Conservation (phyloP, 1,284 basidiomycete genomes). For the Boletellus deceptivus region DNA sequence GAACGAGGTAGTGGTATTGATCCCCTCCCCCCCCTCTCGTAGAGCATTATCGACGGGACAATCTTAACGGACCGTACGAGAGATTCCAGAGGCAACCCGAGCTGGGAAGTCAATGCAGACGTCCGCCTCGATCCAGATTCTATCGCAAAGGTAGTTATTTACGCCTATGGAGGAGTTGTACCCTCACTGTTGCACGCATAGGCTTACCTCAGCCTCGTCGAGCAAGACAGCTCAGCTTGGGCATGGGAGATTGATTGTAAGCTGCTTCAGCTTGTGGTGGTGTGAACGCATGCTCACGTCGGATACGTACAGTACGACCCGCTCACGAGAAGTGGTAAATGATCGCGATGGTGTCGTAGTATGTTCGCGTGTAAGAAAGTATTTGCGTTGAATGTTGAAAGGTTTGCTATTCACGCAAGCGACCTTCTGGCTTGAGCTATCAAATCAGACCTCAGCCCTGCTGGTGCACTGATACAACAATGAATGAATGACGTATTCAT, state of each 20-base stretch:
- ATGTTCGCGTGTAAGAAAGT: neutral
- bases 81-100: conserved; percentile 30
- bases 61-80: conserved; percentile 50
- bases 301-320: conserved; percentile 35
- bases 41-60: conserved; percentile 63
- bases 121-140: conserved; percentile 55
- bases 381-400: neutral
- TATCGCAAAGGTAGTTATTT: conserved; percentile 50
- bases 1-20: neutral
- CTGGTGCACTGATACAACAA: neutral
- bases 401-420: neutral
- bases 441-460: neutral
- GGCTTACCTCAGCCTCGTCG: conserved; percentile 55
- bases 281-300: conserved; percentile 4
- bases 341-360: neutral
- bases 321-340: conserved; percentile 42
- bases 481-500: neutral
- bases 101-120: conserved; percentile 48
- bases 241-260: conserved; percentile 71
- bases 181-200: conserved; percentile 22
- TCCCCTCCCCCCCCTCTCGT: neutral
- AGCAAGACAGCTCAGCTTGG: conserved; percentile 61
- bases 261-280: conserved; percentile 16
- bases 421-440: neutral
- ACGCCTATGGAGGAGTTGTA: conserved; percentile 10